A percentile compares a stretch with the other conserved stretches of the same genome.
Evolutionary conservation across 2,329 filamentous ascomycete species (phyloP).

Genomic region (Leptoxyphium fumago): DNA sequence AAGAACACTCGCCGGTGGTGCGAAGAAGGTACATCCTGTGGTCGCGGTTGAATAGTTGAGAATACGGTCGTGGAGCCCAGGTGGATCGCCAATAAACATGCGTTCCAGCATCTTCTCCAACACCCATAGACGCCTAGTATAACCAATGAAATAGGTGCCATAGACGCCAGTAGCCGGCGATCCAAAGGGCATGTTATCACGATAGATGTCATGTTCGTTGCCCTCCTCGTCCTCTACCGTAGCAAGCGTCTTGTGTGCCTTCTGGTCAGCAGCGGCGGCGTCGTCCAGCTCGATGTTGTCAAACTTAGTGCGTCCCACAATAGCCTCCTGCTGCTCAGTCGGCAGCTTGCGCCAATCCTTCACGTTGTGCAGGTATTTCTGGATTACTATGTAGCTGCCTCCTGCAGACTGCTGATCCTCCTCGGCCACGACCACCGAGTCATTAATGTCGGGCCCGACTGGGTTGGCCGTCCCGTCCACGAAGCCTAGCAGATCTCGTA

Average conservation of each 20-base stretch:
- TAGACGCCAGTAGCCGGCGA: constrained; percentile 32
- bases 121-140: background rate
- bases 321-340: constrained; percentile 38
- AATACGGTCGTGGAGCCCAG: constrained; percentile 40
- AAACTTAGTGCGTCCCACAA: constrained; percentile 43
- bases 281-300: constrained; percentile 45
- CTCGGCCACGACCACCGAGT: constrained; percentile 30
- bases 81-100: constrained; percentile 41
- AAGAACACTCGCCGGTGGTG: constrained; percentile 4
- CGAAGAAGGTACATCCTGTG: constrained; percentile 42
- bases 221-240: constrained; percentile 39
- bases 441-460: constrained; percentile 28
- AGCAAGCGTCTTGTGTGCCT: constrained; percentile 35
- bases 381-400: constrained; percentile 44
- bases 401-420: constrained; percentile 26
- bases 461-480: constrained; percentile 48
- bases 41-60: constrained; percentile 40
- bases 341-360: constrained; percentile 31
- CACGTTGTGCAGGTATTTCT: constrained; percentile 40
- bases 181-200: constrained; percentile 49
- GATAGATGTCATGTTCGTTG: constrained; percentile 37
- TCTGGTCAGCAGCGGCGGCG: constrained; percentile 21
- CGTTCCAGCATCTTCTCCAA: constrained; percentile 42
- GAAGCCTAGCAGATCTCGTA: constrained; percentile 43
- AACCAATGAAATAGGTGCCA: constrained; percentile 2